Percentiles rank a stretch among this genome's conserved stretches.
These are phyloP conservation scores for Bipolaris cookei DNA, from an alignment of 2,329 filamentous ascomycete species.

Conservation along the genomic window DNA sequence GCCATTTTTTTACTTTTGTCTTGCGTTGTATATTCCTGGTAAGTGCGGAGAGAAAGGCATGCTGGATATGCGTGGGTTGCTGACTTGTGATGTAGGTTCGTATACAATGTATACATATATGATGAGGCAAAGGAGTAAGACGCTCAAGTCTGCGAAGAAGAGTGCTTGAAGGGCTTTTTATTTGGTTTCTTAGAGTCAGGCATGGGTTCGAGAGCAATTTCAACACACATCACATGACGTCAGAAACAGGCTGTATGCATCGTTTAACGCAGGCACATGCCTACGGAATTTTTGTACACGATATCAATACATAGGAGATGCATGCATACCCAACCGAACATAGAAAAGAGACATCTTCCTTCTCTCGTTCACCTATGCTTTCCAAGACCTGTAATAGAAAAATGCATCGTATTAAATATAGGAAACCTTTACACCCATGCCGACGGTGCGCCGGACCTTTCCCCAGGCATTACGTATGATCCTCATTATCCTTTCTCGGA, in stretches of 20 bases:
- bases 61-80: background rate
- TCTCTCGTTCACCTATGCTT: background rate
- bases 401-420: constrained; percentile 69
- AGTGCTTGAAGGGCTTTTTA: background rate
- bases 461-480: constrained; percentile 75
- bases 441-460: constrained; percentile 82
- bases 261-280: background rate
- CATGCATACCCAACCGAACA: background rate
- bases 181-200: background rate
- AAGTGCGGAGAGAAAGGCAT: background rate
- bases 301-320: background rate
- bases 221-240: background rate
- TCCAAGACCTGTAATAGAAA: background rate
- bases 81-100: constrained; percentile 23
- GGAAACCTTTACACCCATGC: constrained; percentile 97
- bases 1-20: constrained; percentile 28
- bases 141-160: constrained; percentile 12
- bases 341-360: background rate
- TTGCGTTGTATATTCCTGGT: constrained; percentile 35
- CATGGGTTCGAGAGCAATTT: too few species aligned
- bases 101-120: constrained; percentile 40
- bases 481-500: constrained; percentile 75
- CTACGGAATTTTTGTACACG: background rate
- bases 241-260: background rate
- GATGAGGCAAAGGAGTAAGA: constrained; percentile 35